These are phyloP conservation scores for Apostasia ramifera DNA, from an alignment of 106 monocot species.

Conservation along the genomic window DNA sequence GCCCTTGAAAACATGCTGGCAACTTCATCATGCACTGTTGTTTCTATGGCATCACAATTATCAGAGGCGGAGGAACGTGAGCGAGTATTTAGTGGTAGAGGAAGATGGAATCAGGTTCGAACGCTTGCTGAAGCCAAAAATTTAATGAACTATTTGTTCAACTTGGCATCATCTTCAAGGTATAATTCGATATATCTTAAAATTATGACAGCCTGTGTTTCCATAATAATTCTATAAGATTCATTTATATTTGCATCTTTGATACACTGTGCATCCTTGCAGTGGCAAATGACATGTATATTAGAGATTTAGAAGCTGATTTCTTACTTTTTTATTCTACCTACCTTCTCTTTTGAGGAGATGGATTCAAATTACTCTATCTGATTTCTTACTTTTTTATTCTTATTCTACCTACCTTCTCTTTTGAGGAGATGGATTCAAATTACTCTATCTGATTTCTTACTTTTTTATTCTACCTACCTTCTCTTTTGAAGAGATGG, in stretches of 20 bases:
- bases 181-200: constrained; percentile 6
- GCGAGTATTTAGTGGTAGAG: constrained; percentile 54
- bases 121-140: constrained; percentile 82
- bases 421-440: neutral
- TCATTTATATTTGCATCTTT: too few relatives aligned
- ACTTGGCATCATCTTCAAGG: constrained; percentile 74
- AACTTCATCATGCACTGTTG: constrained; percentile 65
- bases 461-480: neutral
- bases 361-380: neutral
- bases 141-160: constrained; percentile 76
- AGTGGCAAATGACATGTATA: too few relatives aligned
- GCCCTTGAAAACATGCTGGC: constrained; percentile 91
- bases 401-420: neutral
- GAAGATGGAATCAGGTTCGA: constrained; percentile 87
- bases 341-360: neutral
- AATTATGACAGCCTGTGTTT: too few relatives aligned
- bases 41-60: constrained; percentile 87
- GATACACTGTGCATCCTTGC: too few relatives aligned
- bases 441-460: too few relatives aligned
- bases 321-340: neutral
- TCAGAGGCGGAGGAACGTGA: constrained; percentile 94
- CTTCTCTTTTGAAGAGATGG: neutral
- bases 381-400: too few relatives aligned
- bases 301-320: too few relatives aligned
- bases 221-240: too few relatives aligned